Base-by-base conservation (phyloP, 2,329 filamentous ascomycete species). In the Nemania sp. region DNA sequence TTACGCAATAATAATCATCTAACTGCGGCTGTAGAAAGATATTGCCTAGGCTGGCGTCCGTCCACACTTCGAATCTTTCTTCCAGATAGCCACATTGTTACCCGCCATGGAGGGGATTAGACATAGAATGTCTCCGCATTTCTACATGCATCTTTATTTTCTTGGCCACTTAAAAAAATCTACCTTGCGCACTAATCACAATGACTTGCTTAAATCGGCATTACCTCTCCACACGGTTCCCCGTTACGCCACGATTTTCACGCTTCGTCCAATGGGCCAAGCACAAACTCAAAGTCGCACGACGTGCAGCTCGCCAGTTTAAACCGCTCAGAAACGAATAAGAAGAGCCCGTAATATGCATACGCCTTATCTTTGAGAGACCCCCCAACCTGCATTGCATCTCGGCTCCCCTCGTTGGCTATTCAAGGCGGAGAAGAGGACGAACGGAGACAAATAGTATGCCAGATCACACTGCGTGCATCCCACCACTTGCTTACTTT, bases 81-180 rank as follows among this genome's bases (percentile, higher is more conserved):
- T 29, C 4, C 3, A 29, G 7, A 29, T 29, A 29, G 7, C 25
- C 3, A 29, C 25, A 29, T 29, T 29, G 25, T 29, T 29, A 29
- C 4, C 25, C 25, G 25, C 7, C 25, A 29, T 29, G 25, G 25
- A 29, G 25, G 25, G 7, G 25, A 29, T 29, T 29, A 7, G 7
- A 29, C 25, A 29, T 29, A 29, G 25, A 7, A 29, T 29, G 25
- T 29, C 25, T 29, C 25, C 25, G 25, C 25, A 29, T 29, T 29
- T 29, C 3, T 29, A 29, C 25, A 29, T 29, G 25, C 3, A 29
- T 29, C 7, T 29, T 4, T 29, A 29, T 29, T 4, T n/a, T 29
- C 25, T 29, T 81, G 3, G 77, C 86, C 45, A 81, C 77, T 49
- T 15, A 32, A 15, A 42, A 18, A 21, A 48, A 12, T 12, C n/a